Base-by-base conservation (phyloP, 2,329 filamentous ascomycete species). In the Chalaropsis thielavioides region DNA sequence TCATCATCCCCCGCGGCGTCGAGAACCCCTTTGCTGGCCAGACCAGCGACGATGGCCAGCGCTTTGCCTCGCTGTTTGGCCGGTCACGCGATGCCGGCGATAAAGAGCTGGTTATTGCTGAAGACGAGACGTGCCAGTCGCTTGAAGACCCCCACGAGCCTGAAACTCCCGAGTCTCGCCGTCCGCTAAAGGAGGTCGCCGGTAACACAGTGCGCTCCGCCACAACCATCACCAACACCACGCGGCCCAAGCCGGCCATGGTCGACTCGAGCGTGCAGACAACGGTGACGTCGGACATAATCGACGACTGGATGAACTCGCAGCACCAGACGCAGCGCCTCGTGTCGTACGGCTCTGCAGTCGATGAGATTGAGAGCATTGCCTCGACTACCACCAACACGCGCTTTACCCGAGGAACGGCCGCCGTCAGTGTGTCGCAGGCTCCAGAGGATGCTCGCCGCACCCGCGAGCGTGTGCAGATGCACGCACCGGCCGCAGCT, bases 241-340 rank as follows among this genome's bases (percentile, higher is more conserved):
- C 6, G 31, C 13, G 27, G 10, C 17, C 24, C 19, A 54, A 35
- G 27, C 38, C 41, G 17, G n/a, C 41, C 1, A 68, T 65, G 65
- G 61, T 66, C 13, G 68, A 68, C 58, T 67, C 64, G 69, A 83
- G 86, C 63, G 87, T 88, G 15, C 92, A 96, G 75, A 96, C 92
- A 27, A 80, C 87, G 46, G 78, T 96, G 38, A 95, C 90, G n/a
- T 83, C 89, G 0, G 83, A 88, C 61, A 85, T 88, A 65, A 90
- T 96, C 68, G 91, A 96, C 69, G 81, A 84, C 64, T 80, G 96
- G 71, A 75, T 95, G 65, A 81, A 81, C 69, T 79, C 80, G 64
- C 84, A 83, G 69, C 67, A 67, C 46, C 71, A 54, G 35, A 43
- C 46, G 43, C 56, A 70, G 27, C 65, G 71, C 35, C 41, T 24